A percentile compares a stretch with the other conserved stretches of the same genome.
These are phyloP conservation scores for Keqinozyma sinolaborantium DNA, from an alignment of 1,139 yeast genomes.

Conservation along the genomic window DNA sequence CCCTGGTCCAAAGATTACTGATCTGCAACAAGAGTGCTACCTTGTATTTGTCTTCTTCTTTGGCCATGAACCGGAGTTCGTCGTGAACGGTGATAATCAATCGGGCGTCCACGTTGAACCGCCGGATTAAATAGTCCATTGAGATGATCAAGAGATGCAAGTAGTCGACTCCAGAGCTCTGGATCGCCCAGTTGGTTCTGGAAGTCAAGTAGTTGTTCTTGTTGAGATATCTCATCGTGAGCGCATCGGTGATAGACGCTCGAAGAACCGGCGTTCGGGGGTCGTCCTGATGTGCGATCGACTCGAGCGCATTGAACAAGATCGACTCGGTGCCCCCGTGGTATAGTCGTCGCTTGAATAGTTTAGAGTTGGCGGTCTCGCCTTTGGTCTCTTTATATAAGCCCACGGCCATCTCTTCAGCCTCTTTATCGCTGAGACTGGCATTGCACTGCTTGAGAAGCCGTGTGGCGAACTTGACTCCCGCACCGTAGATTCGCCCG, in stretches of 20 bases:
- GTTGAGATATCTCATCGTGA: constrained; percentile 62
- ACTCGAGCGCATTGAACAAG: constrained; percentile 83
- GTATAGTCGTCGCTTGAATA: constrained; percentile 47
- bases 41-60: constrained; percentile 67
- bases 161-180: constrained; percentile 96
- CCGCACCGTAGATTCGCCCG: constrained; percentile 98
- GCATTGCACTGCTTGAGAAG: constrained; percentile 82
- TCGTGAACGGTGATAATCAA: constrained; percentile 90
- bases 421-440: constrained; percentile 60
- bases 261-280: constrained; percentile 93
- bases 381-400: constrained; percentile 88
- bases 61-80: constrained; percentile 80
- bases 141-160: constrained; percentile 79
- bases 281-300: constrained; percentile 76
- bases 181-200: constrained; percentile 96
- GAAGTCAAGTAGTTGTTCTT: constrained; percentile 76
- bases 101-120: constrained; percentile 72
- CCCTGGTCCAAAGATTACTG: constrained; percentile 93
- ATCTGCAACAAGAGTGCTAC: constrained; percentile 84
- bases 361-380: constrained; percentile 21
- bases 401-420: constrained; percentile 60
- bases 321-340: constrained; percentile 94
- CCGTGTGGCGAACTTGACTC: constrained; percentile 82
- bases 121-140: constrained; percentile 76
- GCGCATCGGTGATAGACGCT: constrained; percentile 87